Evolutionary conservation across 2,329 filamentous ascomycete genomes (phyloP), one percentile per base, ranked within the genome.

Genomic region (Alternaria arbusti): DNA sequence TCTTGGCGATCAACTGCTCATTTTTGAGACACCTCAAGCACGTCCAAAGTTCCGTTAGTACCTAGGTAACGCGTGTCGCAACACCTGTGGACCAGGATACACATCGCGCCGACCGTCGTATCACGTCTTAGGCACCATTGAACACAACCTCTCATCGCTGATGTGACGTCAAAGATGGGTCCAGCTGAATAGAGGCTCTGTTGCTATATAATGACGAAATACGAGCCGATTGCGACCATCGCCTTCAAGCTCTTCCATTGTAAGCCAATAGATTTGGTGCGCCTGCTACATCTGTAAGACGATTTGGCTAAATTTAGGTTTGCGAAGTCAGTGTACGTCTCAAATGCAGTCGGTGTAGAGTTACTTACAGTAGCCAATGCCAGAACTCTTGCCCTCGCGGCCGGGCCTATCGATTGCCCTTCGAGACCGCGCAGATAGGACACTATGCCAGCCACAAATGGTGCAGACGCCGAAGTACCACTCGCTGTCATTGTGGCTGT

Each of bases 361-460:
- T 2, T n/a, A 40, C 36, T 17, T 40, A 40, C 36, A 5, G 70
- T 74, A 5, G 68, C 74, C 47, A 77, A 44, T 1, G 54, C 65
- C 10, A 72, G 46, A 6, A 78, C 64, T 25, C 69, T 64, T 4
- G 65, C 68, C 63, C 66, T 74, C 23, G 73, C 52, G 13, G 25
- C 59, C 11, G 61, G 61, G 1, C 73, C 74, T n/a, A 59, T 69
- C 13, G 57, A 66, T 13, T 60, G 30, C 2, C 78, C 78, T 61
- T 85, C 81, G 12, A 86, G 77, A n/a, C 79, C 79, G 81, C 91
- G 88, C 30, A 92, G 80, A 79, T 92, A 92, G 26, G 89, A 89
- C 13, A 88, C 88, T 4, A 92, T 82, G 51, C 90, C 90, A 51
- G 88, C 86, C 57, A 92, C 84, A 75, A 91, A 89, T 2, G 90